phyloP scores from a whole-genome alignment of 2,329 filamentous ascomycete species.

The Blastomyces parvus region DNA sequence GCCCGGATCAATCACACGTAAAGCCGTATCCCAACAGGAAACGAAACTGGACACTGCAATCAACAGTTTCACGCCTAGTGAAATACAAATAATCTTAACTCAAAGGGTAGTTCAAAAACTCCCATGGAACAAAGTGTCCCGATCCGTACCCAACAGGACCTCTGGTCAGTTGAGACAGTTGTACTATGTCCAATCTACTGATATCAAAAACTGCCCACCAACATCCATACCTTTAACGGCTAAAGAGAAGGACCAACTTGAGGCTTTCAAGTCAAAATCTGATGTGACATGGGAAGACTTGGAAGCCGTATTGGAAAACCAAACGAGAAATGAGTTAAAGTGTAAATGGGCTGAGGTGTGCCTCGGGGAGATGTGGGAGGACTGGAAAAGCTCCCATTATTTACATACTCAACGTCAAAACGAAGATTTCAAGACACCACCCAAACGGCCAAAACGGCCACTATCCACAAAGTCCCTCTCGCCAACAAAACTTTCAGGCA shows the following conservation, averaged over 20 bases:
- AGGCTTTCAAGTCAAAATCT: constrained; percentile 5
- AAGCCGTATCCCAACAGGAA: background rate
- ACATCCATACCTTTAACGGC: constrained; percentile 3
- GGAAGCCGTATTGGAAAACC: constrained; percentile 10
- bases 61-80: constrained; percentile 8
- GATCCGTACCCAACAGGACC: constrained; percentile 10
- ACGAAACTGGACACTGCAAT: background rate
- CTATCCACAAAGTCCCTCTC: background rate
- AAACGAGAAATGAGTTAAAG: constrained; percentile 11
- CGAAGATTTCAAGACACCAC: constrained; percentile 1
- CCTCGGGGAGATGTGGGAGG: constrained; percentile 3
- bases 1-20: background rate
- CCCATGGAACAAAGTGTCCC: constrained; percentile 12
- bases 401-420: background rate
- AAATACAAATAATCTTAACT: constrained; percentile 12
- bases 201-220: background rate
- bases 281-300: constrained; percentile 12
- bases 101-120: constrained; percentile 11
- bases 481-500: background rate
- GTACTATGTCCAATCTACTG: constrained; percentile 12
- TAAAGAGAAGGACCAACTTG: constrained; percentile 4
- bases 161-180: constrained; percentile 11
- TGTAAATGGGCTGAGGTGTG: constrained; percentile 14
- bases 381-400: background rate
- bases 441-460: constrained; percentile 3